Evolutionary conservation across 2,329 filamentous ascomycete species (phyloP), one percentile per base, ranked within the genome.

Genomic region (Calonectria pseudoturangicola): DNA sequence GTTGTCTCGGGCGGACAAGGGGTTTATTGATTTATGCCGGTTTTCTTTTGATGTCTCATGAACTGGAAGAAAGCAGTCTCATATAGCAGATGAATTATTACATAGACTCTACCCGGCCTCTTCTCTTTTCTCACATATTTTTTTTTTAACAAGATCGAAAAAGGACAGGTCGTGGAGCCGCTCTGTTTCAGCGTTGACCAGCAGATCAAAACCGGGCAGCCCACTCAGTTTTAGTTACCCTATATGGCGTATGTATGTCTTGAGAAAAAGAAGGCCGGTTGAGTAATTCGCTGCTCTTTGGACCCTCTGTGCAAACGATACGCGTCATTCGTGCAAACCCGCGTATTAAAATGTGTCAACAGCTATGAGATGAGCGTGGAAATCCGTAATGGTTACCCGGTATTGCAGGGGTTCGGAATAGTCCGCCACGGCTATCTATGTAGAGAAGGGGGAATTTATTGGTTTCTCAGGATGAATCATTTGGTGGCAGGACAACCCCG

Each of bases 311-410:
- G 27, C 10, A 50, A 41, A 50, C 27, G 6, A 30, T 15, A 62
- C 15, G 25, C 58, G 39, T 27, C 36, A 30, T 33, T 33, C 9
- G 21, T 21, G 21, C 21, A 21, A 33, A 33, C 4, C 30, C 30
- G 30, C 30, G 10, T 36, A 36, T 36, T 36, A 36, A 36, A 47
- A 69, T 63, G 50, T 39, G 56, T 27, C 28, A 36, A 21, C 33
- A 10, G 4, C 12, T n/a, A 45, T 63, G 36, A 64, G 45, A 69
- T 50, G 51, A 67, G 41, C 25, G 43, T 67, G 51, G 62, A 43
- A 63, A 62, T 63, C n/a, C 3, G 10, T 8, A 41, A 39, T n/a
- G 33, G 36, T 36, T 13, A 7, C 21, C 30, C 9, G 27, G 12
- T 36, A 3, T 36, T 36, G 13, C 30, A 60, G 12, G 33, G 33